These are phyloP conservation scores for Sphaerulina populicola DNA, from an alignment of 2,329 filamentous ascomycete species.

Conservation along the genomic window DNA sequence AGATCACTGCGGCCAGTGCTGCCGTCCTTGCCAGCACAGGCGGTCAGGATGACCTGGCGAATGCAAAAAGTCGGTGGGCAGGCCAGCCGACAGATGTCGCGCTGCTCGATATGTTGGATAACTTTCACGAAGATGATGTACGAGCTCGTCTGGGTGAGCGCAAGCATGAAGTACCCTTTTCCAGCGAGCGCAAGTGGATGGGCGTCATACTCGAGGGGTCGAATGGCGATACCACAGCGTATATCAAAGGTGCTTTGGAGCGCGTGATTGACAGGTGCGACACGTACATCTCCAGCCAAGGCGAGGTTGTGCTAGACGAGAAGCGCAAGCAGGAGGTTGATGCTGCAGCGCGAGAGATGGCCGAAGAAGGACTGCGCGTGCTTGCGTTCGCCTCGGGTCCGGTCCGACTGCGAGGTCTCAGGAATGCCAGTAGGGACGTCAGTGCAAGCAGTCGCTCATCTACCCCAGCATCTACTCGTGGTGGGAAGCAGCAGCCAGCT, in stretches of 20 bases:
- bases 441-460: slow-evolving; percentile 20
- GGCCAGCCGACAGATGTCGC: slow-evolving; percentile 96
- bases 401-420: slow-evolving; percentile 29
- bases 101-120: slow-evolving; percentile 87
- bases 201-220: slow-evolving; percentile 67
- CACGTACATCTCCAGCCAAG: slow-evolving; percentile 78
- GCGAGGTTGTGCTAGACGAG: slow-evolving; percentile 79
- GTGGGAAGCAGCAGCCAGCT: slow-evolving; percentile 1
- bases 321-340: slow-evolving; percentile 63
- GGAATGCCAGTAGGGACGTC: slow-evolving; percentile 15
- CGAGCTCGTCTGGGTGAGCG: slow-evolving; percentile 77
- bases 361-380: slow-evolving; percentile 78
- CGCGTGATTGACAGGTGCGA: slow-evolving; percentile 79
- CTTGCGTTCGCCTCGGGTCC: slow-evolving; percentile 86
- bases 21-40: slow-evolving; percentile 81
- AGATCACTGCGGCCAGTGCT: slow-evolving; percentile 55
- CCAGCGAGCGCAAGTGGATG: slow-evolving; percentile 98
- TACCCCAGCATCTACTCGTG: slow-evolving; percentile 11
- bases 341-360: slow-evolving; percentile 76
- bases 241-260: slow-evolving; percentile 92
- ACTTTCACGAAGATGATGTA: slow-evolving; percentile 83
- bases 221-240: slow-evolving; percentile 68
- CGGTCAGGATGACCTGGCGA: slow-evolving; percentile 48
- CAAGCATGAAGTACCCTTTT: slow-evolving; percentile 83
- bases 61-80: slow-evolving; percentile 79